Conservation (phyloP, 116 monocot species). For the Zostera marina region DNA sequence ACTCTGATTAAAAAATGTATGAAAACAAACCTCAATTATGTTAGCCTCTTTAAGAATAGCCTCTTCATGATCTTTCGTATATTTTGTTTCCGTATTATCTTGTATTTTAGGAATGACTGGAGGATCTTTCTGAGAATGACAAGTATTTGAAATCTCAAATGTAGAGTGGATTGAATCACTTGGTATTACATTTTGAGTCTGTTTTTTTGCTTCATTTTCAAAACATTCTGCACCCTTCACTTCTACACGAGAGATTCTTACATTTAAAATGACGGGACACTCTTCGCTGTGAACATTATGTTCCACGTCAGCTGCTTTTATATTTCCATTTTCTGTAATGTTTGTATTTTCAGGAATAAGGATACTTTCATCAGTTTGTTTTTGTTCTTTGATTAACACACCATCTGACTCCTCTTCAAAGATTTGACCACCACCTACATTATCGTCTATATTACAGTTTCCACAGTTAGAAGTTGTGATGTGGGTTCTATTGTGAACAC, state of each 20-base stretch:
- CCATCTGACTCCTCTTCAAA: neutral
- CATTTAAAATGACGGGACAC: slow-evolving; percentile 7
- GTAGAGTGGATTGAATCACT: slow-evolving; percentile 8
- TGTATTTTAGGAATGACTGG: slow-evolving; percentile 18
- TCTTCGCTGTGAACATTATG: slow-evolving; percentile 7
- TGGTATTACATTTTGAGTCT: neutral
- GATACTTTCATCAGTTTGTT: slow-evolving; percentile 2
- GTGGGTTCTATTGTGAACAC: slow-evolving; percentile 8
- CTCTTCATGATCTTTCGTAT: slow-evolving; percentile 51
- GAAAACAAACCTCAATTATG: slow-evolving; percentile 49
- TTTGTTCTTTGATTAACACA: slow-evolving; percentile 12
- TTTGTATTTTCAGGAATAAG: slow-evolving; percentile 2
- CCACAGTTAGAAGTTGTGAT: slow-evolving; percentile 1
- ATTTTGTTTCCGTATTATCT: slow-evolving; percentile 11
- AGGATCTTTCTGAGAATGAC: slow-evolving; percentile 8
- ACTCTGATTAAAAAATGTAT: slow-evolving; percentile 3
- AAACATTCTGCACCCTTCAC: slow-evolving; percentile 29
- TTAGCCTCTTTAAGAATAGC: slow-evolving; percentile 64
- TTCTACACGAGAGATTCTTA: slow-evolving; percentile 8
- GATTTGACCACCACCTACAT: slow-evolving; percentile 6
- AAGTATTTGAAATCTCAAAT: slow-evolving; percentile 11
- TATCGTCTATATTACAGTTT: slow-evolving; percentile 7
- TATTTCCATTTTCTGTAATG: slow-evolving; percentile 9
- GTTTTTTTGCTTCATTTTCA: slow-evolving; percentile 11
- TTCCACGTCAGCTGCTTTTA: slow-evolving; percentile 10